Evolutionary conservation across 2,329 filamentous ascomycete species (phyloP).

Genomic region (Fusarium dlaminii): DNA sequence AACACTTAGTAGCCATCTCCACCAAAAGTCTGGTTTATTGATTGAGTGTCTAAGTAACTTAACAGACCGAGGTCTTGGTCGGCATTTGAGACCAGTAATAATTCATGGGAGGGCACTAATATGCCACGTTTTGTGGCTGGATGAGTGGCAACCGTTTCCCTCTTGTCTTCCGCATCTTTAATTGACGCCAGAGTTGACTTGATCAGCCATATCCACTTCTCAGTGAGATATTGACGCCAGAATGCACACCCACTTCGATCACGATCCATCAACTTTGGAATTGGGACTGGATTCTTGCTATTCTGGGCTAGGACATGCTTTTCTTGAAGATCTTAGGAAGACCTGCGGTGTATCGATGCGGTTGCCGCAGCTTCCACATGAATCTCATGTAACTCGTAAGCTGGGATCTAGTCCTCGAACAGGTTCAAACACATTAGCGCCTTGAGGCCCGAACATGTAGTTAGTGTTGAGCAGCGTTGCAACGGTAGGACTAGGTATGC

Average conservation of each 20-base stretch:
- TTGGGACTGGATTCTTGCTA: not conserved
- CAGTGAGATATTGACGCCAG: not conserved
- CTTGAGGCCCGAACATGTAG: not conserved
- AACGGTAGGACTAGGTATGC: not conserved
- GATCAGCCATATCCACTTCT: not conserved
- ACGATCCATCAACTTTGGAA: not conserved
- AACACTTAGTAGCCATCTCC: not conserved
- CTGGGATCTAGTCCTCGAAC: not conserved
- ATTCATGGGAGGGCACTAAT: not conserved
- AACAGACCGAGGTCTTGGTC: conserved; percentile 10
- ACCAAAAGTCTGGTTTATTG: not conserved
- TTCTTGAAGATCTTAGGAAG: not conserved
- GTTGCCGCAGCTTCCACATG: conserved; percentile 9
- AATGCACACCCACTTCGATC: not conserved
- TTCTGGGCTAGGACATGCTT: not conserved
- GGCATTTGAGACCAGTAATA: not conserved
- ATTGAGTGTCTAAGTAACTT: not conserved
- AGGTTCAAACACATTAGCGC: conserved; percentile 1
- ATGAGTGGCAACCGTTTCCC: not conserved
- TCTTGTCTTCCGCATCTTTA: not conserved
- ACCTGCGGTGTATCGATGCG: not conserved
- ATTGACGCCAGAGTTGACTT: not conserved
- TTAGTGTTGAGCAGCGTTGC: not conserved
- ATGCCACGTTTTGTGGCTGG: conserved; percentile 9
- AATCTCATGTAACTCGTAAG: not conserved